A percentile compares a stretch with the other conserved stretches of the same genome.
These are phyloP conservation scores for Dendrobium officinale DNA, from an alignment of 106 monocot genomes.

Conservation along the genomic window DNA sequence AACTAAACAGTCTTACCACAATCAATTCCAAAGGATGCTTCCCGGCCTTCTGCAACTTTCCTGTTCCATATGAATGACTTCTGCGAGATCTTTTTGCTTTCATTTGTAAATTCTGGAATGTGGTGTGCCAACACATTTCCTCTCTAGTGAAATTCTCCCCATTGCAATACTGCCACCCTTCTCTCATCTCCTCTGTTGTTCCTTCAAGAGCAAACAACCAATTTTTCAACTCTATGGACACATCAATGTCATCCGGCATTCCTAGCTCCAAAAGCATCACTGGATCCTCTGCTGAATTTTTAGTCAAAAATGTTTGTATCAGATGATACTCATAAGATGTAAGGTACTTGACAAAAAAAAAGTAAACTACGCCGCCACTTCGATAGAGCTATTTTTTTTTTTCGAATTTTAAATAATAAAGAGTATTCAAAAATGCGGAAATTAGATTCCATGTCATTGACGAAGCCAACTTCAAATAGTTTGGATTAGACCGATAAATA, in stretches of 20 bases:
- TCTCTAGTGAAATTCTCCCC: constrained; percentile 46
- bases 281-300: constrained; percentile 24
- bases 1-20: constrained; percentile 30
- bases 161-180: constrained; percentile 20
- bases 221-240: constrained; percentile 67
- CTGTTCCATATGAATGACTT: constrained; percentile 6
- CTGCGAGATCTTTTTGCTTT: constrained; percentile 47
- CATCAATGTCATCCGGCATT: constrained; percentile 90
- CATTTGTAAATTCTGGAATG: constrained; percentile 63
- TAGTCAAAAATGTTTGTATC: neutral
- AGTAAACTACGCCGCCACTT: neutral
- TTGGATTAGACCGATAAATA: neutral
- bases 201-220: constrained; percentile 99
- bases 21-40: constrained; percentile 65
- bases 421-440: neutral
- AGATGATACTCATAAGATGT: neutral
- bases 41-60: constrained; percentile 2
- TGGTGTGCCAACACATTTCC: constrained; percentile 85
- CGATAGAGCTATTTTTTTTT: neutral
- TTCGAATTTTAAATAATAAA: neutral
- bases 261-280: constrained; percentile 52
- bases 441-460: neutral
- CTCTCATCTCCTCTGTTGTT: constrained; percentile 40
- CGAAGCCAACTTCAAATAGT: neutral
- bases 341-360: neutral